Evolutionary conservation across 148 eudicot species (phyloP), one percentile per base, ranked within the genome.

Genomic region (Salicornia ramosissima): DNA sequence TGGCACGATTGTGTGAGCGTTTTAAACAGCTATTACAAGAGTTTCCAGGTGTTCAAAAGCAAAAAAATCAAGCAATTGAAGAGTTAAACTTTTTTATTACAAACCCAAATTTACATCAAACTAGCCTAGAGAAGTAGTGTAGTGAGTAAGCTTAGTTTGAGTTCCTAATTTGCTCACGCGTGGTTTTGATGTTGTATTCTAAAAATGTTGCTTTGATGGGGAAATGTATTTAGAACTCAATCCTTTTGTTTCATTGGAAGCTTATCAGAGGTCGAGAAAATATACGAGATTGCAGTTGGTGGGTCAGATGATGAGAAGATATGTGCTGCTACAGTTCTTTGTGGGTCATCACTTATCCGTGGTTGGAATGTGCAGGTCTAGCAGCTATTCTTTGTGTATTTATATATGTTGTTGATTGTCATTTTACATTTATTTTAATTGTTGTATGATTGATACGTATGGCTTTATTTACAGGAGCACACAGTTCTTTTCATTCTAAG

Each of bases 301-400:
- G 96, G 99, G 75, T 80, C 96, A 36, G 87, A 88, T 54, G 99
- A 94, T 28, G 99, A 94, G 79, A 90, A 78, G 84, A 81, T 88
- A 56, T 74, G 75, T 47, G 96, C 97, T 71, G 97, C 95, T 22
- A 83, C 88, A 10, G 67, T 94, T 78, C 79, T 94, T 19, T 94
- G 99, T 77, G 99, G 99, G 63, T 89, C 99, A 29, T 88, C 97
- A 61, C 81, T 94, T 65, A 65, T 73, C 69, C 96, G 99, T 80
- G 99, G 99, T 73, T 94, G 99, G 99, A 94, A 86, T 75, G 84
- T 94, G 68, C 99, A 94, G 96, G 99, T 94, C 84, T 30, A 34
- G 26, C 40, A 53, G 55, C 34, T 55, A 55, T 50, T 54, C 25
- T 13, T 68, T 62, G 64, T n/a, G 54, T 29, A 30, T 4, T 67